Base-by-base conservation (phyloP, 1,284 basidiomycete genomes). In the Dichomitus squalens region DNA sequence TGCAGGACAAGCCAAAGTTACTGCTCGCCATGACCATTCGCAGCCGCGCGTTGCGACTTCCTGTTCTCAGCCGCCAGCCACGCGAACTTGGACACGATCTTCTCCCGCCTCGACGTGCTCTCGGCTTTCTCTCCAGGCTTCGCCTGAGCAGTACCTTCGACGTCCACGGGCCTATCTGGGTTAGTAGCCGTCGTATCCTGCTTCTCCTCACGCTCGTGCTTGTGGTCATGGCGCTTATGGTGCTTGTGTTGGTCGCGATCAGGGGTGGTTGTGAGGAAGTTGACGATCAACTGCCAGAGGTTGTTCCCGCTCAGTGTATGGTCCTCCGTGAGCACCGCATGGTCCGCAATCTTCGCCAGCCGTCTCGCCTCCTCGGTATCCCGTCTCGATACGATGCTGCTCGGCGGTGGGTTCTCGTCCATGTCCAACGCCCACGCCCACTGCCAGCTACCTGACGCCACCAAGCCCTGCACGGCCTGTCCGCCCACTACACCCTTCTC, bases 401-500 rank as follows among this genome's bases (percentile, higher is more conserved):
- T 90, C 4, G 92, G 87, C 7, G 92, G 92, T 6, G 92, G 92
- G 27, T 77, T 77, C 71, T 94, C 92, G 51, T 85, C 79, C n/a
- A 74, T 79, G 63, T 90, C 86, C 54, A 92, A 70, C 20, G 84
- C 87, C 91, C 87, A 93, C 16, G 86, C 84, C 85, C 87, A 91
- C 47, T 76, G 79, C 86, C 84, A 88, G 61, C 78, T 79, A 21
- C 78, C 82, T 33, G 78, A 76, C 6, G 78, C 75, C 6, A 78
- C 67, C 29, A 82, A 60, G n/a, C 76, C 77, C 63, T 85, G 81
- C 53, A 84, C 69, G 7, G 76, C 74, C 53, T 72, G 74, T 36
- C 71, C 29, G 73, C 16, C 23, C 14, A 35, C 16, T 16, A 6
- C 31, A 7, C 7, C 25, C 23, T 46, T 33, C 7, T 35, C 52